Conservation (phyloP, 257 asterid species). For the Solanum ahanhuiri region DNA sequence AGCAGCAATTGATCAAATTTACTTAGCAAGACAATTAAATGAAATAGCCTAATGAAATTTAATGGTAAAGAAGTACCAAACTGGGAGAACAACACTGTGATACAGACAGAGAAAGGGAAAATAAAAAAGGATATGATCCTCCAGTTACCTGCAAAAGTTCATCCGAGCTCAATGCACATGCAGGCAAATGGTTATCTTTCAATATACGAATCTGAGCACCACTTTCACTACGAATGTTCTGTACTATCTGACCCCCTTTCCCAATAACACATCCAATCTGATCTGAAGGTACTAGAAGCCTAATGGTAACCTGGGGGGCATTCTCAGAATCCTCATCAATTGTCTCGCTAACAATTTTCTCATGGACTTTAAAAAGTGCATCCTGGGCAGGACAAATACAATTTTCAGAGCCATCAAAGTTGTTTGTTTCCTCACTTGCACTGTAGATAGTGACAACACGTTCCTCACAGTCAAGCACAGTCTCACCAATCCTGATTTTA, state of each 20-base stretch:
- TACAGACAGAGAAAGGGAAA: not conserved
- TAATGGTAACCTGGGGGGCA: conserved; percentile 43
- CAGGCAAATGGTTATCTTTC: conserved; percentile 78
- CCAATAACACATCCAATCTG: conserved; percentile 93
- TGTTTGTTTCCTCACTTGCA: conserved; percentile 63
- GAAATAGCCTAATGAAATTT: too few relatives aligned
- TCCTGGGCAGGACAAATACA: conserved; percentile 76
- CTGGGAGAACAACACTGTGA: not conserved
- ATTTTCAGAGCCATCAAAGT: conserved; percentile 48
- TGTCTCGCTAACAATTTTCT: conserved; percentile 55
- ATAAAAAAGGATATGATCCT: not conserved
- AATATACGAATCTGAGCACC: conserved; percentile 90
- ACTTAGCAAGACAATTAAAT: not conserved
- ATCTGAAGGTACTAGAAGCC: conserved; percentile 86
- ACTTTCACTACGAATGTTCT: conserved; percentile 65
- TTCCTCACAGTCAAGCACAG: conserved; percentile 74
- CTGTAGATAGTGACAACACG: conserved; percentile 81
- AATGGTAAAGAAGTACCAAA: not conserved
- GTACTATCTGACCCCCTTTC: conserved; percentile 92
- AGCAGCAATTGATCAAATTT: not conserved
- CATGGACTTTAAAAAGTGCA: conserved; percentile 88
- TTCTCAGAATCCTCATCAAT: conserved; percentile 57
- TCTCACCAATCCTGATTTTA: conserved; percentile 86
- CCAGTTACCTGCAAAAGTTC: conserved; percentile 82
- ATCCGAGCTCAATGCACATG: conserved; percentile 81